A percentile compares a stretch with the other conserved stretches of the same genome.
These are phyloP conservation scores for Leccinum griseonigrum DNA, from an alignment of 1,284 basidiomycete species.

Conservation along the genomic window DNA sequence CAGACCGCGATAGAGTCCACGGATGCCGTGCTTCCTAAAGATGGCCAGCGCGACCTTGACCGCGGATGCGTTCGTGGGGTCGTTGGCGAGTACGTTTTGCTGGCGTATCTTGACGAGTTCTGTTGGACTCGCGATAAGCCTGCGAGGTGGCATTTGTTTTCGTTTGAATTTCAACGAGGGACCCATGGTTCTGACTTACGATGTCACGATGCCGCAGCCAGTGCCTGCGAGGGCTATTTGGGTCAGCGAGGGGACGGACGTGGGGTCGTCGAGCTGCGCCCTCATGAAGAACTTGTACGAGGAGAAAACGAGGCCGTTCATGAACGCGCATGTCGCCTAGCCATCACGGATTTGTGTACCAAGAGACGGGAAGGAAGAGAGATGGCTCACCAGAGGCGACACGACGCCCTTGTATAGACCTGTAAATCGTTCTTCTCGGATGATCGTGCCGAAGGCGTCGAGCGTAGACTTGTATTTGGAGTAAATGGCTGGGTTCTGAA, in stretches of 20 bases:
- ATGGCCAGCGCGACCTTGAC: constrained; percentile 54
- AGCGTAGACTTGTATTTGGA: constrained; percentile 57
- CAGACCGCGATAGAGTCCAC: constrained; percentile 77
- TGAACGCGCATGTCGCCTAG: constrained; percentile 64
- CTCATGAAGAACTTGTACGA: constrained; percentile 72
- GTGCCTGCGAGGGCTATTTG: constrained; percentile 78
- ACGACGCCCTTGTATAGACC: constrained; percentile 73
- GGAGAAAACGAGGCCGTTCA: constrained; percentile 76
- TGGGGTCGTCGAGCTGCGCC: constrained; percentile 46
- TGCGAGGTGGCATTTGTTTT: constrained; percentile 30
- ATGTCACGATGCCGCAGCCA: constrained; percentile 72
- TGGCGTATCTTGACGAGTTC: constrained; percentile 88
- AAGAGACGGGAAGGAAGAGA: neutral
- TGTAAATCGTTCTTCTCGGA: constrained; percentile 60
- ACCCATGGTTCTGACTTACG: constrained; percentile 48
- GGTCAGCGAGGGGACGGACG: constrained; percentile 52
- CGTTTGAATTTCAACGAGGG: neutral
- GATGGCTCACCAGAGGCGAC: constrained; percentile 60
- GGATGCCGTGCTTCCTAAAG: constrained; percentile 52
- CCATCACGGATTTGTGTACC: neutral
- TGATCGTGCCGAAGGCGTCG: constrained; percentile 61
- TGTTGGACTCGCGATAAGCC: constrained; percentile 75
- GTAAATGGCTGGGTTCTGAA: constrained; percentile 61
- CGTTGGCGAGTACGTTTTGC: constrained; percentile 50
- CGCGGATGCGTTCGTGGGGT: constrained; percentile 37